Percentiles rank a stretch among this genome's conserved stretches.
phyloP scores from a whole-genome alignment of 2,329 filamentous ascomycete species.

The Diaporthe vaccinii region DNA sequence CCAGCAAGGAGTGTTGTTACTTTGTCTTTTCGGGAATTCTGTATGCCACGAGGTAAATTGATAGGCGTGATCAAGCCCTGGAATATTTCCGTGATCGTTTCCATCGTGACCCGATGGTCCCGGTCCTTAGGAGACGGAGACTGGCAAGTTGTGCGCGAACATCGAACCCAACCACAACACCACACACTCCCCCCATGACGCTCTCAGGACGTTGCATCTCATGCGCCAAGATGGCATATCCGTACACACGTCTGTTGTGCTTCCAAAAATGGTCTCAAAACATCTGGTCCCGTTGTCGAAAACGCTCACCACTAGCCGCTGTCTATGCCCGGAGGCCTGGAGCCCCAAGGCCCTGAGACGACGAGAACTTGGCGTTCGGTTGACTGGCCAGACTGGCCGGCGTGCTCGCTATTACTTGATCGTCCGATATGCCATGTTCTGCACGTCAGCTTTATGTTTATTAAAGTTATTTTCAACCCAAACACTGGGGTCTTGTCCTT shows the following conservation, averaged over 20 bases:
- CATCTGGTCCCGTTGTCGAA: background rate
- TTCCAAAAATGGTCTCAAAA: background rate
- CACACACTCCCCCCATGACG: background rate
- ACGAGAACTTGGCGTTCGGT: conserved; percentile 2
- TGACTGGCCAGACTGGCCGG: background rate
- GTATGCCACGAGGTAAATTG: background rate
- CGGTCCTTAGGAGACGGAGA: background rate
- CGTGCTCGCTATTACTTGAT: conserved; percentile 2
- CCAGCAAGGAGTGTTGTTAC: background rate
- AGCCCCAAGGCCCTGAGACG: background rate
- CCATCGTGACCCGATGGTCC: background rate
- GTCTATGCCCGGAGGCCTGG: background rate
- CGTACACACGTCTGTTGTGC: background rate
- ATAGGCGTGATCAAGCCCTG: background rate
- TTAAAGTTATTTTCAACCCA: conserved; percentile 28
- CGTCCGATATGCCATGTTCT: conserved; percentile 2
- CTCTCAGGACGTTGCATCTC: background rate
- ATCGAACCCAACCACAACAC: background rate
- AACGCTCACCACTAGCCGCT: background rate
- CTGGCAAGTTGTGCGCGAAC: no score
- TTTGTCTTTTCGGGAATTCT: background rate
- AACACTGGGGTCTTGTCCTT: conserved; percentile 24
- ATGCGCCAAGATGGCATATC: background rate
- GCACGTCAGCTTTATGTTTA: background rate
- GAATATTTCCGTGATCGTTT: background rate